Conservation (phyloP, 2,329 filamentous ascomycete species). For the Neofusicoccum parvum region DNA sequence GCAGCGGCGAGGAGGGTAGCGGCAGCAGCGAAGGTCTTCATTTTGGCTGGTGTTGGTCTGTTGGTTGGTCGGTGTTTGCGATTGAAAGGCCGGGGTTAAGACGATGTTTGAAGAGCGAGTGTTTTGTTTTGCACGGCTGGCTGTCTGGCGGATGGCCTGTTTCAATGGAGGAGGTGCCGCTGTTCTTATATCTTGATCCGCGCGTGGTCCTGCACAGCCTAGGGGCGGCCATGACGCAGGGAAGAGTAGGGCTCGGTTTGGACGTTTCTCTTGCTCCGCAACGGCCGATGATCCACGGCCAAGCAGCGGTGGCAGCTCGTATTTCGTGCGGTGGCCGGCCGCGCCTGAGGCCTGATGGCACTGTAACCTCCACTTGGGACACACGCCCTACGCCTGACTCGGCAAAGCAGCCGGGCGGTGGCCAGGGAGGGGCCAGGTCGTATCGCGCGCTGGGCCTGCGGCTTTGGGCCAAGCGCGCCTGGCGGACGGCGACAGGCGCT, state of each 20-base stretch:
- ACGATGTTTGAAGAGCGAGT: neutral
- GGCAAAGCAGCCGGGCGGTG: constrained; percentile 11
- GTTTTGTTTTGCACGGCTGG: neutral
- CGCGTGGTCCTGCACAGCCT: neutral
- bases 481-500: neutral
- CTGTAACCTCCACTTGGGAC: constrained; percentile 6
- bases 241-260: neutral
- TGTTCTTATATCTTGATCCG: constrained; percentile 3
- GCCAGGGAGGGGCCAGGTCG: neutral
- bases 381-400: constrained; percentile 4
- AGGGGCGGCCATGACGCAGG: constrained; percentile 10
- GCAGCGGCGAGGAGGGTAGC: constrained; percentile 29
- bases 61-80: neutral
- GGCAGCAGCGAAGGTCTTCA: constrained; percentile 39
- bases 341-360: constrained; percentile 12
- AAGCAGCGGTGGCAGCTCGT: constrained; percentile 15
- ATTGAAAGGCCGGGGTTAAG: neutral
- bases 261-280: neutral
- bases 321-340: constrained; percentile 4
- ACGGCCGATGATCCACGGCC: neutral
- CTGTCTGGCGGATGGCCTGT: neutral
- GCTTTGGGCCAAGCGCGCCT: neutral
- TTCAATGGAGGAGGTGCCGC: neutral
- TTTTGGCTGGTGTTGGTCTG: constrained; percentile 23
- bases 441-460: neutral